Evolutionary conservation across 176 grass and related monocot genomes (phyloP), one percentile per base, ranked within the genome.

Genomic region (Phyllostachys edulis): DNA sequence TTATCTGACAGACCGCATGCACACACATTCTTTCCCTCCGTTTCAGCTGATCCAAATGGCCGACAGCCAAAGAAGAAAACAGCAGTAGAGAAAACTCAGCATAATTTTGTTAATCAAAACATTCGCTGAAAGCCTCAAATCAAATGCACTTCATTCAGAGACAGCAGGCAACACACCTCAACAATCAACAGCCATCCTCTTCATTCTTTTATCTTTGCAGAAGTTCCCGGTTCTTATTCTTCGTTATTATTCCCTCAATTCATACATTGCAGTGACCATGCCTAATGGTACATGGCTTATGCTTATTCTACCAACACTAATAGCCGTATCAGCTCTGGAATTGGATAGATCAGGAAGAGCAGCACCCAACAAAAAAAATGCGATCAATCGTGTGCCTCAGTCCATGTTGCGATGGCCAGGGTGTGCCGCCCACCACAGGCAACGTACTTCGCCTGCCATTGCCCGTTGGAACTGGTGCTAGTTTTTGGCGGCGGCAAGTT

Each of bases 361-460:
- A 84, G 51, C 2, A 37, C 21, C 18, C 21, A 4, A 12, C 57
- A 13, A 45, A 13, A n/a, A 45, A 59, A 16, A 44, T 71, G 14
- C 44, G 70, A 77, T 63, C 54, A 75, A 37, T 79, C 56, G 11
- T 69, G 44, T 67, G 80, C 71, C 18, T 98, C 89, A 10, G 88
- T 88, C 96, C 96, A 96, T 55, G 82, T 80, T 4, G 75, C 83
- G 13, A 98, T 94, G 64, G 96, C 93, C 56, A 98, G 85, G 40
- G 96, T 98, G 87, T 98, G 96, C 44, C 96, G 91, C 37, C 96
- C 96, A 39, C 96, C 96, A 10, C 96, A 98, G 69, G 96, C 96
- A 68, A 98, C 96, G 36, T 84, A 81, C 72, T 92, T 98, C 7
- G 91, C 87, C 15, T 85, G 88, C 96, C 96, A 98, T 52, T 59